Percentiles rank a stretch among this genome's conserved stretches.
Evolutionary conservation across 768 basidiomycete species (phyloP).

Genomic region (Trametes sanguinea): DNA sequence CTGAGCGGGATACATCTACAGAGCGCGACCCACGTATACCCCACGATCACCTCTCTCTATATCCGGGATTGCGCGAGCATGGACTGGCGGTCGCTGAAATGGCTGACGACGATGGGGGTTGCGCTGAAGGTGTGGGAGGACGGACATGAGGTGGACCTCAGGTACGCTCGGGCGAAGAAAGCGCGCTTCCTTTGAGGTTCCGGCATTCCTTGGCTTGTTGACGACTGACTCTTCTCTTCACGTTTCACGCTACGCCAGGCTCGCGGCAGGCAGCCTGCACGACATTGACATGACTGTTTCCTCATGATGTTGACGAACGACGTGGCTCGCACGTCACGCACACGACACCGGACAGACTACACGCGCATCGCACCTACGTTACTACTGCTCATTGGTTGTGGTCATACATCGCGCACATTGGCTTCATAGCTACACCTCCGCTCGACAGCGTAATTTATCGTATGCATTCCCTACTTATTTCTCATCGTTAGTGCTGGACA

Average conservation of each 20-base stretch:
- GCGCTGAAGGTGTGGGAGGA: constrained; percentile 22
- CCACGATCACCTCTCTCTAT: constrained; percentile 14
- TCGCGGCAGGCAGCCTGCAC: constrained; percentile 13
- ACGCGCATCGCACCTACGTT: constrained; percentile 8
- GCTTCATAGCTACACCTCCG: constrained; percentile 10
- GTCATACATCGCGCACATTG: constrained; percentile 7
- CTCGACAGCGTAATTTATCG: constrained; percentile 23
- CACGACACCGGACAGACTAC: constrained; percentile 21
- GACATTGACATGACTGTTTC: constrained; percentile 15
- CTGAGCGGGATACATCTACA: constrained; percentile 11
- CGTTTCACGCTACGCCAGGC: constrained; percentile 12
- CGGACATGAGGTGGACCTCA: constrained; percentile 21
- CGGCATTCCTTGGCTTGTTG: not conserved
- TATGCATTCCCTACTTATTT: constrained; percentile 14
- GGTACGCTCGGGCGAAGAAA: constrained; percentile 21
- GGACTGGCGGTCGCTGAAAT: constrained; percentile 22
- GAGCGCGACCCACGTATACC: not conserved
- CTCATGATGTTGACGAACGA: not conserved
- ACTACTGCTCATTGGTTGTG: constrained; percentile 2
- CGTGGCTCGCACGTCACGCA: not conserved
- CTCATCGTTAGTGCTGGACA: constrained; percentile 3
- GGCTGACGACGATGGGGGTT: constrained; percentile 17
- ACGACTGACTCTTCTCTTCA: constrained; percentile 2
- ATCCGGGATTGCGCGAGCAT: constrained; percentile 23
- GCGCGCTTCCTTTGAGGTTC: constrained; percentile 19